Evolutionary conservation across 495 filamentous ascomycete species (phyloP), one percentile per base, ranked within the genome.

Genomic region (Massariosphaeria phaeospora): DNA sequence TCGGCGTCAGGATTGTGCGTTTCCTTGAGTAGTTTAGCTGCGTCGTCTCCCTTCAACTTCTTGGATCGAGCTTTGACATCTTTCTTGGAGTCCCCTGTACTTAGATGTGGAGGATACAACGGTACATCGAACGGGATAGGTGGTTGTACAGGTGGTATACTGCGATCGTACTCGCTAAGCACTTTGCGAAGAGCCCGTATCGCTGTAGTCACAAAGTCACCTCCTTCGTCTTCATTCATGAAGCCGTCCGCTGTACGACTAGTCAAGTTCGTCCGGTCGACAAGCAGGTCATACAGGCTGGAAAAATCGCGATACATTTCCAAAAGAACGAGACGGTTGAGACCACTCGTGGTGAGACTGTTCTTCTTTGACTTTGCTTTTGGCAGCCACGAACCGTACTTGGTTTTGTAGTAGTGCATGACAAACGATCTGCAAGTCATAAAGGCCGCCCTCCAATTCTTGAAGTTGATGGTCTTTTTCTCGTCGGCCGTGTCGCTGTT

Each of bases 351-450:
- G 15, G 86, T 84, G 40, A 95, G 93, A 10, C 84, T 77, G 63
- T 95, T 95, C 75, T 95, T 96, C 75, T 96, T 96, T 33, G 82
- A 89, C 44, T 76, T 80, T 0, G 89, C 89, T 67, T 91, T 93
- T 30, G 94, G 93, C 17, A 94, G 91, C 93, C 93, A 98, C 45
- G 84, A 83, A 33, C 94, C 94, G 65, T 95, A 94, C 44, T 81
- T 78, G 41, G 81, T 70, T 63, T 89, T 89, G 69, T 93, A 94
- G 70, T 88, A 86, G 43, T 75, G 73, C 43, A 95, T 73, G 13
- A 86, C 77, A 56, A 86, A 85, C 49, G 81, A 84, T 30, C 89
- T 79, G 76, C 89, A 86, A 23, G 81, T 76, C 39, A 76, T 70
- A 66, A 91, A 96, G 1, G 81, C 74, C 1, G 71, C 69, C 64